Evolutionary conservation across 345 rosid species (phyloP), one percentile per base, ranked within the genome.

Genomic region (Moricandia moricandioides): DNA sequence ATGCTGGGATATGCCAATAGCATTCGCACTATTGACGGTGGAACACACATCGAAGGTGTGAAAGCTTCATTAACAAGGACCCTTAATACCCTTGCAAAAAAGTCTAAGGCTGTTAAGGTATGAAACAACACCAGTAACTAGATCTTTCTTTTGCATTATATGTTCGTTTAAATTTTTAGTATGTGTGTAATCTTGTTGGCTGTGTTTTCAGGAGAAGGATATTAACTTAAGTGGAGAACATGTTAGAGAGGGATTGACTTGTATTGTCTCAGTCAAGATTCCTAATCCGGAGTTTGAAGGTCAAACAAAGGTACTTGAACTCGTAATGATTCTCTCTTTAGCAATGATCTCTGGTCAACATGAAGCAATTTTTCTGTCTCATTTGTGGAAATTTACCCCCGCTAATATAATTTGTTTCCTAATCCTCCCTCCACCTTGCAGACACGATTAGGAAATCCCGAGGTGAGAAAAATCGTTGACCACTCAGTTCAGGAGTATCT

Each of bases 381-480:
- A 31, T 18, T 17, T 40, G 55, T 70, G 27, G 1, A 55, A 57
- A 39, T 8, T 35, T 17, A 64, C 72, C 26, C 27, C 24, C 29
- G 7, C 40, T 77, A 65, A 79, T 75, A 21, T 40, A 37, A 17
- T 4, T 10, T 54, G 4, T 51, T 30, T 68, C 60, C 31, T 79
- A 74, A 52, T 26, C 31, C 67, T 61, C 69, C 5, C 43, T 43
- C 63, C 24, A 71, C 43, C 60, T 33, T 76, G 75, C 75, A 95
- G 99, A 95, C 99, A 79, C 89, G 99, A 82, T 84, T 96, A 84
- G 99, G 99, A 70, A 96, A 96, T 87, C 98, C 99, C 29, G 99
- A 96, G 81, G 98, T 96, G 71, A 91, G 98, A 61, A 90, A 84
- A 76, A 85, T 88, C 74, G 98, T 96, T 51, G 99, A 96, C 75